Base-by-base conservation (phyloP, 169 alveolate species). In the Cryptosporidium felis region DNA sequence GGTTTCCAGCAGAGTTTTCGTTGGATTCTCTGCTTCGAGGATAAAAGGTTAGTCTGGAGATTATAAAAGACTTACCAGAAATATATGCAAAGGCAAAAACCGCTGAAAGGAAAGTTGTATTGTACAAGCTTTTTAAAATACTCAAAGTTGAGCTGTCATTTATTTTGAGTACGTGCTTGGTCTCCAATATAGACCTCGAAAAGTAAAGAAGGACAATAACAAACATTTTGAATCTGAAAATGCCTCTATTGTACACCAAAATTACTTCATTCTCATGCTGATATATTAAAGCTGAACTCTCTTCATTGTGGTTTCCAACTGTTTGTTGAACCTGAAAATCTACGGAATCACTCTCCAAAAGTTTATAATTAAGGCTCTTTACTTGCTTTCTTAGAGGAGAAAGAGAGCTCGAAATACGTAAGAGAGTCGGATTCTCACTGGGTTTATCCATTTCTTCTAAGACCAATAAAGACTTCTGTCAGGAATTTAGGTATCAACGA, bases 11-110 rank as follows among this genome's bases (percentile, higher is more conserved):
- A 23, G 1, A 16, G 53, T 32, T 3, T 34, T 10, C 23, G 80
- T 61, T 38, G 4, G 53, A n/a, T 56, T 34, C n/a, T 8, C 2
- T 40, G 8, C 58, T 40, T 34, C 40, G n/a, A n/a, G n/a, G n/a
- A 14, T 40, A 18, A 4, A 61, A 21, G 6, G 56, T 61, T 10
- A 36, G 38, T 38, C n/a, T 18, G 2, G 80, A 61, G 12, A 21
- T 61, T 40, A 34, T 61, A 34, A 61, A 61, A n/a, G 80, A 61
- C 10, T 32, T 61, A 16, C 80, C 80, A 38, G 80, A 61, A 34
- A 41, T 40, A 26, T 61, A 61, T 56, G 63, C 32, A 28, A 56
- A 56, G 23, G 80, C 58, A 16, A 61, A 61, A 10, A 61, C 40
- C 16, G 58, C 34, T 8, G 80, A 5, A 61, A 36, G 23, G 40